Base-by-base conservation (phyloP, 2,329 filamentous ascomycete species). In the Pseudocercospora crystallina region DNA sequence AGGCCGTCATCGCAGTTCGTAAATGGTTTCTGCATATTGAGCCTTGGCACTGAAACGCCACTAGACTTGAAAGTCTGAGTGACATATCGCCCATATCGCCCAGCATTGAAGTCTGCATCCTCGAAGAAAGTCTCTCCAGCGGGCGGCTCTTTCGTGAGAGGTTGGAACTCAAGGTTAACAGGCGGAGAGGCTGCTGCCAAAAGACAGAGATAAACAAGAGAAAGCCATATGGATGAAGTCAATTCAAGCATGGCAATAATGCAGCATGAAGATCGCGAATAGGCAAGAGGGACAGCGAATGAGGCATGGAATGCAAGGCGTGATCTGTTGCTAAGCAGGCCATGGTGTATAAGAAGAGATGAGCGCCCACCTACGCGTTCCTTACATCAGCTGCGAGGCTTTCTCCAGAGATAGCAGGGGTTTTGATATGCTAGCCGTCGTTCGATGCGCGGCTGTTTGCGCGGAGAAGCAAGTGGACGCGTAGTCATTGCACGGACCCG, bases 61-160 rank as follows among this genome's bases (percentile, higher is more conserved):
- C 60, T 61, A 9, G 69, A 68, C 20, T 58, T 59, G 53, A 66
- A 72, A 1, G 56, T 60, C 36, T 67, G 61, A 13, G 60, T 53
- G 12, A 70, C 69, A 52, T 69, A 71, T 12, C 56, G 33, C 12
- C 71, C 70, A 49, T 68, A 71, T 2, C 58, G 59, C 9, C 62
- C 64, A n/a, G 58, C 47, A 41, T 73, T 69, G 54, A 65, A 73
- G 2, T 56, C 48, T 2, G 34, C 54, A 49, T 58, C 55, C 17
- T 53, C 49, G 15, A 52, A 20, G 31, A 58, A 58, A 17, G 47
- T 45, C 34, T 58, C 54, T 42, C 52, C 52, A 9, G 47, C 26
- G 11, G 51, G 51, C 26, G 31, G 51, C 33, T 50, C 20, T 14
- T 43, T 43, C 2, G 40, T 26, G 5, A 33, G 40, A n/a, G n/a